Evolutionary conservation across 2,329 filamentous ascomycete genomes (phyloP).

Genomic region (Fusarium hainanense): DNA sequence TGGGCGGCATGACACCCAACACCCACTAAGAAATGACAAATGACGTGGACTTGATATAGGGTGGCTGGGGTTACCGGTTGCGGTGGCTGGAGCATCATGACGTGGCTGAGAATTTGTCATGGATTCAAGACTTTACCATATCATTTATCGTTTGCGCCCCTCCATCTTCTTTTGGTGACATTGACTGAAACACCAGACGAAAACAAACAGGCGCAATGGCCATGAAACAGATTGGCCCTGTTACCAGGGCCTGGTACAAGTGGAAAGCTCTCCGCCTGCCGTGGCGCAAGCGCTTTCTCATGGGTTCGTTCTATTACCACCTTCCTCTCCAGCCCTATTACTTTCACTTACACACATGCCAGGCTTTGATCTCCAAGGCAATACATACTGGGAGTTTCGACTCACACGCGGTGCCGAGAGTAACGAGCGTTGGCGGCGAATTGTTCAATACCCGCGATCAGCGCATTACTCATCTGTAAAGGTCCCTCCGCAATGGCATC

Average conservation of each 20-base stretch:
- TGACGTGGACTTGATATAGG: constrained; percentile 42
- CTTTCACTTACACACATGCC: constrained; percentile 36
- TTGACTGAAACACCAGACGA: constrained; percentile 5
- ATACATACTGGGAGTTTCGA: constrained; percentile 77
- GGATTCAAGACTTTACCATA: constrained; percentile 30
- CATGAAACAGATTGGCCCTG: constrained; percentile 51
- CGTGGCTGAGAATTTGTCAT: constrained; percentile 19
- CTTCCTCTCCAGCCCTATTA: background rate
- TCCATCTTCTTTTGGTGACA: constrained; percentile 15
- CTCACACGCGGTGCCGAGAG: constrained; percentile 56
- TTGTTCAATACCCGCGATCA: constrained; percentile 67
- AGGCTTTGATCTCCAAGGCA: constrained; percentile 73
- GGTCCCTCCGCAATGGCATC: constrained; percentile 73
- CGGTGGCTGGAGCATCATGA: constrained; percentile 30
- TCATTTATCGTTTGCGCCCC: constrained; percentile 27
- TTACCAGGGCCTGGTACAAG: constrained; percentile 63
- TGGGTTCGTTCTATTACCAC: constrained; percentile 59
- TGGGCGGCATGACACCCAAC: constrained; percentile 27
- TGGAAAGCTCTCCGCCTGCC: constrained; percentile 73
- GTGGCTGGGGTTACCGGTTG: constrained; percentile 34
- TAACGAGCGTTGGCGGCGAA: constrained; percentile 67
- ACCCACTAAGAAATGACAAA: constrained; percentile 41
- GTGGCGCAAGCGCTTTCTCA: constrained; percentile 72
- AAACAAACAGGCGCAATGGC: constrained; percentile 47
- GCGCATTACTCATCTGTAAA: constrained; percentile 66